phyloP scores from a whole-genome alignment of 495 filamentous ascomycete genomes.

The Xylaria telfairii region DNA sequence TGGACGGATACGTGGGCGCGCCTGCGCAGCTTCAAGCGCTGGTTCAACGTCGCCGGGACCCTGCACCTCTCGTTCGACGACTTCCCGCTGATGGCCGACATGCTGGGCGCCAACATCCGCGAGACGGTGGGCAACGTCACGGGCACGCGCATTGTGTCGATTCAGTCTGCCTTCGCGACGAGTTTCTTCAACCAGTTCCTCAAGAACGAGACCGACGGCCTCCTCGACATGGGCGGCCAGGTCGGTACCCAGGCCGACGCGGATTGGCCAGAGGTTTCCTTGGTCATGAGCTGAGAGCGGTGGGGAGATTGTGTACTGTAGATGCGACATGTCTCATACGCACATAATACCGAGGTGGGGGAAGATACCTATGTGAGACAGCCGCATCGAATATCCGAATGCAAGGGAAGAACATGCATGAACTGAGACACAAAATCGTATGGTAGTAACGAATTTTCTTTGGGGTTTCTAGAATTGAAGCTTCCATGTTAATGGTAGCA shows the following conservation, averaged over 20 bases:
- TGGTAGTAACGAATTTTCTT: not conserved
- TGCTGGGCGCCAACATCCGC: not conserved
- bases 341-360: not conserved
- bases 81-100: not conserved
- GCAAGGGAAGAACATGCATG: not conserved
- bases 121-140: not conserved
- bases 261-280: conserved; percentile 6
- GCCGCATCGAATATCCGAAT: not conserved
- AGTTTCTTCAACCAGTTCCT: conserved; percentile 18
- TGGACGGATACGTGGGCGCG: not conserved
- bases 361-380: no score
- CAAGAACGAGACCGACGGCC: conserved; percentile 5
- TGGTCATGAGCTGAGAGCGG: not conserved
- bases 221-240: no score
- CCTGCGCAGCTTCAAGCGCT: not conserved
- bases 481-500: not conserved
- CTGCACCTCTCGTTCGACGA: conserved; percentile 13
- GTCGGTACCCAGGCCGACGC: not conserved
- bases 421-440: not conserved
- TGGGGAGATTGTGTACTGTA: not conserved
- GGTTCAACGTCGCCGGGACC: conserved; percentile 1
- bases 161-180: conserved; percentile 8
- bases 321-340: not conserved
- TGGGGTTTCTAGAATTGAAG: not conserved
- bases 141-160: not conserved